phyloP scores from a whole-genome alignment of 805 yeast genomes.

The Schwanniomyces yamadae region DNA sequence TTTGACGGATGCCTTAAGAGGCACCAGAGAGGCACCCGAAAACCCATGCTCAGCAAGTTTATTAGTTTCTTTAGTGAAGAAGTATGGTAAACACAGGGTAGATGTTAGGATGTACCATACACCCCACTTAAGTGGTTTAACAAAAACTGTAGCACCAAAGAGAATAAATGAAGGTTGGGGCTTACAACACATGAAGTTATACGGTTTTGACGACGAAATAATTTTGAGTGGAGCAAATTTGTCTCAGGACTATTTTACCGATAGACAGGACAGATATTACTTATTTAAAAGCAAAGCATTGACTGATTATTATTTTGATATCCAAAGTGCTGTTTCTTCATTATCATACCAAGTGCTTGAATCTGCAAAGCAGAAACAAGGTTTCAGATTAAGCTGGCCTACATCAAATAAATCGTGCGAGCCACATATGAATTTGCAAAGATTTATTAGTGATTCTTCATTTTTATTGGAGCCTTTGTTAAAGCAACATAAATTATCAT shows the following conservation, averaged over 20 bases:
- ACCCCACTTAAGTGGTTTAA: constrained; percentile 73
- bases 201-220: constrained; percentile 91
- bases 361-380: constrained; percentile 42
- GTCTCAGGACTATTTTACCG: constrained; percentile 87
- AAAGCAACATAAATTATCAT: constrained; percentile 36
- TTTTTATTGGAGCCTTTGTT: constrained; percentile 58
- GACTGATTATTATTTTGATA: constrained; percentile 69
- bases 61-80: constrained; percentile 61
- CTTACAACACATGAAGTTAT: constrained; percentile 94
- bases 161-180: constrained; percentile 91
- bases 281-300: constrained; percentile 57
- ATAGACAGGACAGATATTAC: constrained; percentile 92
- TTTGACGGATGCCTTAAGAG: constrained; percentile 83
- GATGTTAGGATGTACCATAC: constrained; percentile 86
- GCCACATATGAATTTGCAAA: constrained; percentile 54
- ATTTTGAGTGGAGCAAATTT: constrained; percentile 89
- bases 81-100: constrained; percentile 65
- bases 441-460: constrained; percentile 59
- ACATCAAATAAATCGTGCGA: constrained; percentile 60
- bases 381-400: constrained; percentile 75
- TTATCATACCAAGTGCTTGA: constrained; percentile 64
- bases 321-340: constrained; percentile 66
- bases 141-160: constrained; percentile 66
- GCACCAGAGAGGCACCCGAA: constrained; percentile 88
- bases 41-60: constrained; percentile 69